phyloP scores from a whole-genome alignment of 2,329 filamentous ascomycete species.

The Ophiostoma pallidulum region DNA sequence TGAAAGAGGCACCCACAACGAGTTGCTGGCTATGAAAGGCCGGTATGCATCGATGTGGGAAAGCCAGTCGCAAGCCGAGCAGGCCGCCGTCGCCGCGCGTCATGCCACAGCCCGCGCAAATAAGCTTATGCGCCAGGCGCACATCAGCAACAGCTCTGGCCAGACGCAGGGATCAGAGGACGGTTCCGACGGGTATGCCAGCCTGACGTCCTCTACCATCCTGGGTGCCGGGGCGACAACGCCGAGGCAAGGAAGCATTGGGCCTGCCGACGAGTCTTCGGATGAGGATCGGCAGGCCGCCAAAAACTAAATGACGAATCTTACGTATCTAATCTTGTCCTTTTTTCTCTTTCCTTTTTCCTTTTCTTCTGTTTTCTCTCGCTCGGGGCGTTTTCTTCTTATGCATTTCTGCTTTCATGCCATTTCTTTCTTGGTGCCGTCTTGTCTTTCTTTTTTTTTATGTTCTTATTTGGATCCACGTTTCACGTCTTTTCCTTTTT shows the following conservation, averaged over 20 bases:
- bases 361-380: background rate
- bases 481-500: background rate
- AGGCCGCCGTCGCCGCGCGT: conserved; percentile 52
- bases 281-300: conserved; percentile 11
- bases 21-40: conserved; percentile 60
- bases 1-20: conserved; percentile 39
- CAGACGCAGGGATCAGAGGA: conserved; percentile 27
- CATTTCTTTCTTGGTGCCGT: conserved; percentile 11
- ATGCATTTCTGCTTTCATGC: no score
- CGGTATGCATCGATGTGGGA: conserved; percentile 82
- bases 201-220: conserved; percentile 36
- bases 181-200: conserved; percentile 36
- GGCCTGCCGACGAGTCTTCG: conserved; percentile 14
- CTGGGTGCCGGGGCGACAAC: conserved; percentile 26
- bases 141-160: conserved; percentile 28
- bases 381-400: no score
- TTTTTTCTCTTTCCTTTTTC: background rate
- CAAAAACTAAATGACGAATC: conserved; percentile 5
- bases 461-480: background rate
- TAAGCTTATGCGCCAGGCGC: conserved; percentile 40
- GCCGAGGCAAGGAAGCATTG: conserved; percentile 17
- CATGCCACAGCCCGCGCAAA: conserved; percentile 32
- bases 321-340: conserved; percentile 11
- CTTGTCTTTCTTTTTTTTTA: background rate
- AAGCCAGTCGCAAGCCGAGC: conserved; percentile 73